phyloP scores from a whole-genome alignment of 139 green algal species.

The Nannochloris sp. region DNA sequence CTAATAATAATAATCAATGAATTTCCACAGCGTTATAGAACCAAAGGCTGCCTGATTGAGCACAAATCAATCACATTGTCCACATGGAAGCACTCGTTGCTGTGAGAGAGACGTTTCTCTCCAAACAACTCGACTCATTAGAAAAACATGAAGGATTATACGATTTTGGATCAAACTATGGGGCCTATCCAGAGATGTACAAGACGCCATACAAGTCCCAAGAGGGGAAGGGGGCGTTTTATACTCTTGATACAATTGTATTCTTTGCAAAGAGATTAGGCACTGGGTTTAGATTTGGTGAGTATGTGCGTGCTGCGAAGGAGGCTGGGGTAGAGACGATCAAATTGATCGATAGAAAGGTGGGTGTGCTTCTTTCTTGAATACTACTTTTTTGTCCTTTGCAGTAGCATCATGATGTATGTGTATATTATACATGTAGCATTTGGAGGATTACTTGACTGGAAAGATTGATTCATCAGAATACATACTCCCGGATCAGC shows the following conservation, averaged over 20 bases:
- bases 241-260: constrained; percentile 21
- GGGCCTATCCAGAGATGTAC: constrained; percentile 9
- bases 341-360: constrained; percentile 20
- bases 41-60: too few relatives aligned
- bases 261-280: constrained; percentile 19
- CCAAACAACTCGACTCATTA: background rate
- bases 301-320: constrained; percentile 20
- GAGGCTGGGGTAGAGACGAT: constrained; percentile 7
- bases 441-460: constrained; percentile 27
- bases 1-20: too few relatives aligned
- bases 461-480: constrained; percentile 14
- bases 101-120: background rate
- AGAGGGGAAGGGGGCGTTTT: constrained; percentile 30
- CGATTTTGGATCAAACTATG: constrained; percentile 18
- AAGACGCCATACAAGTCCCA: constrained; percentile 30
- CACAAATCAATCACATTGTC: too few relatives aligned
- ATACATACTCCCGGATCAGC: constrained; percentile 15
- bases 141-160: background rate
- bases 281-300: constrained; percentile 9
- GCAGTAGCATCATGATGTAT: background rate
- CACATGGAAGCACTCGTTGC: too few relatives aligned
- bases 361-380: background rate
- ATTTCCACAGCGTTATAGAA: too few relatives aligned
- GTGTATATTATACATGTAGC: background rate
- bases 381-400: background rate